phyloP scores from a whole-genome alignment of 73 alveolate genomes.

The Paramecium pentaurelia region DNA sequence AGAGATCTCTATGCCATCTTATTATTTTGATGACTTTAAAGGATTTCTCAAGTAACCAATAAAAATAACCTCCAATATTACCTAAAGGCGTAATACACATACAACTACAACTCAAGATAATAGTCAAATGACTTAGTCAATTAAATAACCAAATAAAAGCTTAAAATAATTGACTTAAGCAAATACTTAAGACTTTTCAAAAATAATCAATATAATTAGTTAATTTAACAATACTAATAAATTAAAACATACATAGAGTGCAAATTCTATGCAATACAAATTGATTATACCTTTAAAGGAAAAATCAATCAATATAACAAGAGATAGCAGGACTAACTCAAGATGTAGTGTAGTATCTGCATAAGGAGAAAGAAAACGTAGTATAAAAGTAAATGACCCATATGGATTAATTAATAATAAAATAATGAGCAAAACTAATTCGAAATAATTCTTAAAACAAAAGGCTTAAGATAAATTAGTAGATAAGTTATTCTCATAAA shows the following conservation, averaged over 20 bases:
- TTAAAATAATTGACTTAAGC: background rate
- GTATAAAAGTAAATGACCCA: conserved; percentile 40
- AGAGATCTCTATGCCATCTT: background rate
- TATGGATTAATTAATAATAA: background rate
- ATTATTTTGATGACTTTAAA: background rate
- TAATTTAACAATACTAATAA: background rate
- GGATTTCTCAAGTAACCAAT: background rate
- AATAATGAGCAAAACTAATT: background rate
- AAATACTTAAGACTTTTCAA: background rate
- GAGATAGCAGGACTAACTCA: conserved; percentile 28
- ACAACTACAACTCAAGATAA: background rate
- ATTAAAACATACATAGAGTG: background rate
- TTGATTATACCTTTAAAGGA: background rate
- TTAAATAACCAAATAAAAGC: background rate
- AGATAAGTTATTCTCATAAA: conserved; percentile 1
- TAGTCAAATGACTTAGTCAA: background rate
- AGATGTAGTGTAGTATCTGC: conserved; percentile 53
- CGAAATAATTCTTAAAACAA: conserved; percentile 17
- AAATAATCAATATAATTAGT: background rate
- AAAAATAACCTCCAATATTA: background rate
- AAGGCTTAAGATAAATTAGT: background rate
- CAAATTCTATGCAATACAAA: background rate
- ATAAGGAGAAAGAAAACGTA: conserved; percentile 21
- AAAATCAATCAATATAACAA: background rate
- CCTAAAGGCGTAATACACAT: background rate